phyloP scores from a whole-genome alignment of 371 early-diverging fungal species.

The Mucor racemosus region DNA sequence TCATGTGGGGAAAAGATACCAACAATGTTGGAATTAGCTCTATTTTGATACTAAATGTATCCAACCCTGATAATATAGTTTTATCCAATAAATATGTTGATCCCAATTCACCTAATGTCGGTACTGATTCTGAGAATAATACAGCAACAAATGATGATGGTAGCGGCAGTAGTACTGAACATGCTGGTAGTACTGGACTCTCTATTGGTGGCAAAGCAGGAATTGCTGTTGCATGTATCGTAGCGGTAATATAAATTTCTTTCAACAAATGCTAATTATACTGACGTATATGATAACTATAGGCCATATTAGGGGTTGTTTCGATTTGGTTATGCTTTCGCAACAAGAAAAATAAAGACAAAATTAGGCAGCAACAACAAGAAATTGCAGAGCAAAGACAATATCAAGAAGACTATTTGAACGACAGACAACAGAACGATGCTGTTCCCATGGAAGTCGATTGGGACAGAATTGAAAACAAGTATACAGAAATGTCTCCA shows the following conservation, averaged over 20 bases:
- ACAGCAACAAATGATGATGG: background rate
- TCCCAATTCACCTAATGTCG: background rate
- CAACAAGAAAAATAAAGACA: background rate
- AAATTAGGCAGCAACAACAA: background rate
- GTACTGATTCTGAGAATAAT: background rate
- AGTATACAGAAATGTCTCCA: conserved; percentile 2
- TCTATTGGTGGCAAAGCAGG: conserved; percentile 6
- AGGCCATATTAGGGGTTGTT: background rate
- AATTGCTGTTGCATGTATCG: conserved; percentile 7
- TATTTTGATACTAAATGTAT: background rate
- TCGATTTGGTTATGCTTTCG: background rate
- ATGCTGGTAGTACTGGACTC: background rate
- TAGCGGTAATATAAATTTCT: background rate
- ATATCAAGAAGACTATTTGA: background rate
- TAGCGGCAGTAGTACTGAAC: background rate
- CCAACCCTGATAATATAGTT: conserved; percentile 1
- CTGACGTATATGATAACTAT: background rate
- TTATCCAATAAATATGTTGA: background rate
- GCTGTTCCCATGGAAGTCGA: conserved; percentile 2
- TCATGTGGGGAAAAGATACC: conserved; percentile 6
- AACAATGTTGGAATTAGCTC: background rate
- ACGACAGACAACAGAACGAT: background rate
- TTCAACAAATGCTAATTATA: background rate
- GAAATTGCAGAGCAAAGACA: background rate
- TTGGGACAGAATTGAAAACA: conserved; percentile 13